These are phyloP conservation scores for Exutisphaerella laricina DNA, from an alignment of 2,329 filamentous ascomycete species.

Conservation along the genomic window DNA sequence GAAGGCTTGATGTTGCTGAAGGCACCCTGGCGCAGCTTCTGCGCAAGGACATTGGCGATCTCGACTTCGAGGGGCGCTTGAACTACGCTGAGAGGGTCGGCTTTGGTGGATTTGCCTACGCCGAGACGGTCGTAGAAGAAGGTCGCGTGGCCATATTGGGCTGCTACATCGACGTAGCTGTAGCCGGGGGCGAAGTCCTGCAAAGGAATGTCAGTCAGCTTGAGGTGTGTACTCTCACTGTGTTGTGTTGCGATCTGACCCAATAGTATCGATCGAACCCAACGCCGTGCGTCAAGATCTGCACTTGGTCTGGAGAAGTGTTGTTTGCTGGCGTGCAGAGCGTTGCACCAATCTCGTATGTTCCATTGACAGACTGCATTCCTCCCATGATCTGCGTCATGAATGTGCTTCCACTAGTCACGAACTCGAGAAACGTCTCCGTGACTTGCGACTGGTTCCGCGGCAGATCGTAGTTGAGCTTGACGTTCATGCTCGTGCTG, in stretches of 20 bases:
- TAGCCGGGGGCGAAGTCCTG: constrained; percentile 36
- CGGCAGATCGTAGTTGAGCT: constrained; percentile 26
- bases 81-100: constrained; percentile 36
- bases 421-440: constrained; percentile 20
- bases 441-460: constrained; percentile 28
- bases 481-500: constrained; percentile 24
- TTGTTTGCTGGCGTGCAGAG: constrained; percentile 13
- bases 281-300: constrained; percentile 39
- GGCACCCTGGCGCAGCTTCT: constrained; percentile 27
- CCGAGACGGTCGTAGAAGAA: constrained; percentile 43
- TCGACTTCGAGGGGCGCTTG: constrained; percentile 37
- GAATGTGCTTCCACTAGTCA: constrained; percentile 8
- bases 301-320: constrained; percentile 26
- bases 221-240: neutral
- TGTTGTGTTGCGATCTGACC: constrained; percentile 3
- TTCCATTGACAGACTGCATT: constrained; percentile 14
- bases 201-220: neutral
- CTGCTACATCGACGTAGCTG: constrained; percentile 40
- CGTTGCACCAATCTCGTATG: constrained; percentile 13
- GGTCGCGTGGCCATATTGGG: constrained; percentile 35
- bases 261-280: constrained; percentile 35
- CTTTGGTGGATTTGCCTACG: constrained; percentile 34
- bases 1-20: constrained; percentile 30
- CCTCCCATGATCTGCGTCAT: constrained; percentile 9
- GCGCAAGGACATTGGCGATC: constrained; percentile 34